A percentile compares a stretch with the other conserved stretches of the same genome.
These are phyloP conservation scores for Clavulina sp. DNA, from an alignment of 768 basidiomycete genomes.

Conservation along the genomic window DNA sequence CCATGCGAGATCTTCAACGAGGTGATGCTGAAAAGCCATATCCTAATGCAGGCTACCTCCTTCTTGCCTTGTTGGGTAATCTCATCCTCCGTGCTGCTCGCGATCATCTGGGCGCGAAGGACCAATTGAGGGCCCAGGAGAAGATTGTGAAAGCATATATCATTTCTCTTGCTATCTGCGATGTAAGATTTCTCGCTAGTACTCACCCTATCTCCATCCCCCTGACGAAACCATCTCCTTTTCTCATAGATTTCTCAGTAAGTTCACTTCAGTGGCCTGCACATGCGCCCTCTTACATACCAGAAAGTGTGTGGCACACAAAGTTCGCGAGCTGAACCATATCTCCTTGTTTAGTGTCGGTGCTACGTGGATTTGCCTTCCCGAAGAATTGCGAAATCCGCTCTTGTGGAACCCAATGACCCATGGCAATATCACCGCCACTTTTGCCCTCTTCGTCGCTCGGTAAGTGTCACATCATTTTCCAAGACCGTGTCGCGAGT, in stretches of 20 bases:
- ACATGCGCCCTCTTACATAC: constrained; percentile 10
- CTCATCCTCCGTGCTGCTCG: constrained; percentile 50
- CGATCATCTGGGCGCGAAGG: constrained; percentile 32
- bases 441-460: constrained; percentile 34
- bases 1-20: background rate
- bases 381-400: constrained; percentile 35
- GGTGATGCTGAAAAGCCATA: background rate
- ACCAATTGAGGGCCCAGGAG: constrained; percentile 23
- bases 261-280: constrained; percentile 14
- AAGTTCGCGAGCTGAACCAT: background rate
- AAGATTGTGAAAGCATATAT: constrained; percentile 46
- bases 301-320: background rate
- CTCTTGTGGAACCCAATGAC: constrained; percentile 51
- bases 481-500: too few species aligned
- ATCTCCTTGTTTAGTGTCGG: constrained; percentile 28
- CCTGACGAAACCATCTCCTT: background rate
- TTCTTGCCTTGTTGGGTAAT: constrained; percentile 46
- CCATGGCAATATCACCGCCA: constrained; percentile 59
- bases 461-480: constrained; percentile 33
- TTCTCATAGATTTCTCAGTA: constrained; percentile 44
- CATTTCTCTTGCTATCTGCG: constrained; percentile 46
- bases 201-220: constrained; percentile 2
- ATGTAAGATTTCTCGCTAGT: constrained; percentile 29
- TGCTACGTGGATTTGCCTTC: constrained; percentile 40
- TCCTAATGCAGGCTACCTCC: constrained; percentile 34